Evolutionary conservation across 192 early-diverging fungal species (phyloP), one percentile per base, ranked within the genome.

Genomic region (Diversispora eburnea): DNA sequence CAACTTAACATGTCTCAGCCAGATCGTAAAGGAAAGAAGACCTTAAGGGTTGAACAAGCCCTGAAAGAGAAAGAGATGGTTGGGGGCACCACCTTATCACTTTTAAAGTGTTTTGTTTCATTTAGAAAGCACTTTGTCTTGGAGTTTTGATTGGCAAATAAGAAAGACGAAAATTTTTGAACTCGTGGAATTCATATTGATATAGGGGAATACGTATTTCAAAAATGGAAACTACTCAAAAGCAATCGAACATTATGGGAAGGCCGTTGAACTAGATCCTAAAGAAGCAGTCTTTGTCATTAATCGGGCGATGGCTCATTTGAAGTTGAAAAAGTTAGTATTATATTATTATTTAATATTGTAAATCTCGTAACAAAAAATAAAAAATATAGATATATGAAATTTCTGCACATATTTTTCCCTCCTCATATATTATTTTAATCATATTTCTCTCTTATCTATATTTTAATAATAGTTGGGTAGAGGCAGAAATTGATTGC

Each of bases 261-360:
- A 82, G 46, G 86, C 86, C 58, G 88, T 95, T 59, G 74, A 82
- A 15, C 69, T 86, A 8, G 88, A 93, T 72, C 82, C 84, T 8
- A 81, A 79, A 56, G 87, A 86, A 59, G 69, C 88, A 1, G 84
- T 90, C 0, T 79, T 84, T 13, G 79, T 81, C 33, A 84, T 91
- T 22, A 95, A 95, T 77, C 86, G 92, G 22, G 93, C 95, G 3
- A 91, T 94, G 90, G 91, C 91, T 7, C 77, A 89, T 51, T 75
- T 97, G 20, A 97, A 95, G 75, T 72, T 93, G 20, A 75, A 88
- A 8, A 82, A 81, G 83, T 91, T 84, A 63, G 70, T 51, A 7
- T 9, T 39, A 12, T 8, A 73, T 49, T 46, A 6, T 60, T 25
- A 60, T n/a, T n/a, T n/a, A n/a, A n/a, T n/a, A n/a, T n/a, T n/a